Percentiles rank a stretch among this genome's conserved stretches.
Evolutionary conservation across 768 basidiomycete genomes (phyloP).

Genomic region (Suillus brevipes): DNA sequence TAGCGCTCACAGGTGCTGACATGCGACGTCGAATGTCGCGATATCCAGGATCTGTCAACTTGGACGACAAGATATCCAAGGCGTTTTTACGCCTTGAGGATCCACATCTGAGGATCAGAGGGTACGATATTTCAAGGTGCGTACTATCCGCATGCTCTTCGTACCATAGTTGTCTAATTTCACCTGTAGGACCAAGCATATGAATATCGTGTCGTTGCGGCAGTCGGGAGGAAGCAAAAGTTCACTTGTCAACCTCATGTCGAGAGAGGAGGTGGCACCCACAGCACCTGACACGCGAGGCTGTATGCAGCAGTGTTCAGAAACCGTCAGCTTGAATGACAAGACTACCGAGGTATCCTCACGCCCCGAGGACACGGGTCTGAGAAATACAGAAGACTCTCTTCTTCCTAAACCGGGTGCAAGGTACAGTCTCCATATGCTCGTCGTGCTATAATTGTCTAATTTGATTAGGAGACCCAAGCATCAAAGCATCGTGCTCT

Average conservation of each 20-base stretch:
- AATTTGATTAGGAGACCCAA: neutral
- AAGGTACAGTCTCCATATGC: neutral
- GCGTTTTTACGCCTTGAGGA: constrained; percentile 35
- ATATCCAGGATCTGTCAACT: constrained; percentile 25
- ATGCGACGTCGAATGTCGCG: constrained; percentile 34
- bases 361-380: constrained; percentile 30
- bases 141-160: neutral
- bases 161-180: neutral
- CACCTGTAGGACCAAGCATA: neutral
- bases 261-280: constrained; percentile 28
- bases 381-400: constrained; percentile 19
- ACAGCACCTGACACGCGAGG: constrained; percentile 29
- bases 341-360: constrained; percentile 26
- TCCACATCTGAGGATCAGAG: constrained; percentile 17
- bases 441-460: neutral
- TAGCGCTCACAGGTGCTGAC: constrained; percentile 25
- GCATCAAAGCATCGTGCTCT: constrained; percentile 34
- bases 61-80: constrained; percentile 21
- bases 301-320: constrained; percentile 30
- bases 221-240: constrained; percentile 39
- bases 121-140: constrained; percentile 12
- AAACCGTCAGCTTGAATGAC: constrained; percentile 27
- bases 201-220: constrained; percentile 40
- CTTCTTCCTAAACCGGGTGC: neutral
- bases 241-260: constrained; percentile 39